Evolutionary conservation across 2,329 filamentous ascomycete genomes (phyloP), one percentile per base, ranked within the genome.

Genomic region (Ceratocystis smalleyi): DNA sequence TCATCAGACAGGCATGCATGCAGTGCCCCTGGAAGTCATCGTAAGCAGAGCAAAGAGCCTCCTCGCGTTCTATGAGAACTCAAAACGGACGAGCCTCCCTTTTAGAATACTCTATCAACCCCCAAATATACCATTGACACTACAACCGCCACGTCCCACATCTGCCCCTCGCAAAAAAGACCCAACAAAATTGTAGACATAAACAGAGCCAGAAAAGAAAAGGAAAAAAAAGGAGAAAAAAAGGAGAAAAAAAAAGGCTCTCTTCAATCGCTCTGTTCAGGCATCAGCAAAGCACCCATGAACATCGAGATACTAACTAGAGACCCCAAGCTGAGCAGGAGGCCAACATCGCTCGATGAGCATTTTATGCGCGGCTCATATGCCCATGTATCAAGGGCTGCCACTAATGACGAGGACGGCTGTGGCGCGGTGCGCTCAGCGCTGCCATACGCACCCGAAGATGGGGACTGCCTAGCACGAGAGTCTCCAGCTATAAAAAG

Each of bases 291-390:
- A 15, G 55, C 17, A 1, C 61, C 61, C 65, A 66, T 66, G 15
- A 66, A 12, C 8, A 24, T 49, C 27, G 65, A 66, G 47, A 66
- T 59, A n/a, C 62, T 59, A n/a, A 64, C 51, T 19, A 66, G 51
- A 1, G 65, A 61, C 2, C 35, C 65, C 45, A 66, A 47, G n/a
- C 65, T 64, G n/a, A 66, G 22, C 43, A 64, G 30, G n/a, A 66
- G 27, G 27, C 62, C 65, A 10, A 35, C 24, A 59, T 66, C 65
- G 47, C 43, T 45, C 19, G 57, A 62, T 17, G 62, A 66, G 24
- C 65, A 66, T 27, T 47, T 43, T 57, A 66, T 51, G 15, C 62
- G 61, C 10, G 65, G 65, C 24, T 66, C 65, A 22, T 64, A 66
- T 15, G 59, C 57, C 57, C 59, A 64, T 45, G 57, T 17, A 47